Conservation (phyloP, 371 early-diverging fungal genomes). For the Apophysomyces elegans region DNA sequence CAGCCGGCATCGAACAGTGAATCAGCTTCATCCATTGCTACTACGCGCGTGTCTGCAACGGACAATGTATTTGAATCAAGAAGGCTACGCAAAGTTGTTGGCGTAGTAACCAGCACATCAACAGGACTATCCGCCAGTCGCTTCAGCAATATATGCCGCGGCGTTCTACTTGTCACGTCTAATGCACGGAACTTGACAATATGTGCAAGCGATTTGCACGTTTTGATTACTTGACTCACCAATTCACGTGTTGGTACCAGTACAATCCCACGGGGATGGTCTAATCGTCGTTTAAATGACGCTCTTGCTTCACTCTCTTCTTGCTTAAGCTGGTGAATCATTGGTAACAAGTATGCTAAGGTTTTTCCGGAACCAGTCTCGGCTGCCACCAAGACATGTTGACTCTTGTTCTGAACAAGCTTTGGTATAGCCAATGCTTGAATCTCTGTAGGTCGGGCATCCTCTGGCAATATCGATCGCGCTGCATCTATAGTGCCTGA, state of each 20-base stretch:
- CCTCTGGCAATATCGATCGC: slow-evolving; percentile 37
- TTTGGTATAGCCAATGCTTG: slow-evolving; percentile 90
- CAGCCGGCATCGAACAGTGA: slow-evolving; percentile 88
- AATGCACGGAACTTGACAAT: slow-evolving; percentile 71
- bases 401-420: slow-evolving; percentile 58
- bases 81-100: slow-evolving; percentile 58
- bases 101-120: slow-evolving; percentile 87
- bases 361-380: slow-evolving; percentile 99
- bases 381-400: slow-evolving; percentile 83
- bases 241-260: slow-evolving; percentile 92
- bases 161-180: slow-evolving; percentile 53
- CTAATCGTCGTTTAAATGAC: slow-evolving; percentile 50
- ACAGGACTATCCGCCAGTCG: slow-evolving; percentile 59
- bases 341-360: slow-evolving; percentile 92
- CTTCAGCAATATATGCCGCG: slow-evolving; percentile 42
- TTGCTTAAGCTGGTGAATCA: slow-evolving; percentile 70
- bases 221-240: slow-evolving; percentile 75
- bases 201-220: slow-evolving; percentile 73
- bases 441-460: slow-evolving; percentile 83
- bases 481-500: slow-evolving; percentile 44
- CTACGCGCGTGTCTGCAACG: slow-evolving; percentile 57
- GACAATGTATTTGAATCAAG: slow-evolving; percentile 53
- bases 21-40: slow-evolving; percentile 95
- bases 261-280: slow-evolving; percentile 80
- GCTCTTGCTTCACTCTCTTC: slow-evolving; percentile 63